These are phyloP conservation scores for Diaporthe ampelina DNA, from an alignment of 2,329 filamentous ascomycete genomes.

Conservation along the genomic window DNA sequence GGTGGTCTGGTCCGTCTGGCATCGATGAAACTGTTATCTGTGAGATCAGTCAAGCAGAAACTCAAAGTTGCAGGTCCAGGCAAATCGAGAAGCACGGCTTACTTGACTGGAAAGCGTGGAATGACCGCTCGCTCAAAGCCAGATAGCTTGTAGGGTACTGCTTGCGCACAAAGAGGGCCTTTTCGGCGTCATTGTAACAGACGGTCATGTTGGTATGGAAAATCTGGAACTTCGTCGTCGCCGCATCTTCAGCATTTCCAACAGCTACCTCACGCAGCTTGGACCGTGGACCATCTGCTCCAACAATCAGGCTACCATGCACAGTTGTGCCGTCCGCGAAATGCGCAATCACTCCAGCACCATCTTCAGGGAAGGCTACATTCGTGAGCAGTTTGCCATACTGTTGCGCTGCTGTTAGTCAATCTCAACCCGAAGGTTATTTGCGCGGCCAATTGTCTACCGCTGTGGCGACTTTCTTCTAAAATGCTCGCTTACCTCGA, in stretches of 20 bases:
- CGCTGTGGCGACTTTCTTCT: not conserved
- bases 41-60: not conserved
- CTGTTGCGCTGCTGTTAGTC: not conserved
- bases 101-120: slow-evolving; percentile 24
- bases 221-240: slow-evolving; percentile 16
- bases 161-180: not conserved
- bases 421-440: not conserved
- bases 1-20: slow-evolving; percentile 6
- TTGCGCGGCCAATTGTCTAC: no score
- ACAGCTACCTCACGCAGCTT: slow-evolving; percentile 23
- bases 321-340: slow-evolving; percentile 1
- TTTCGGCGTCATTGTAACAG: slow-evolving; percentile 18
- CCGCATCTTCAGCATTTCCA: slow-evolving; percentile 5
- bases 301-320: slow-evolving; percentile 4
- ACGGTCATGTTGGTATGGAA: slow-evolving; percentile 20
- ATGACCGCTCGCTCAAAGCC: slow-evolving; percentile 10
- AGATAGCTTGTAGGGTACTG: slow-evolving; percentile 24
- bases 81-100: no score
- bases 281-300: slow-evolving; percentile 10
- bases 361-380: slow-evolving; percentile 1
- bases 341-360: not conserved
- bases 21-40: slow-evolving; percentile 5
- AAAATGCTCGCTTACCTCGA: not conserved
- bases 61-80: not conserved
- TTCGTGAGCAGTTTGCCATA: not conserved